These are phyloP conservation scores for Phlebiopsis flavidoalba DNA, from an alignment of 768 basidiomycete species.

Conservation along the genomic window DNA sequence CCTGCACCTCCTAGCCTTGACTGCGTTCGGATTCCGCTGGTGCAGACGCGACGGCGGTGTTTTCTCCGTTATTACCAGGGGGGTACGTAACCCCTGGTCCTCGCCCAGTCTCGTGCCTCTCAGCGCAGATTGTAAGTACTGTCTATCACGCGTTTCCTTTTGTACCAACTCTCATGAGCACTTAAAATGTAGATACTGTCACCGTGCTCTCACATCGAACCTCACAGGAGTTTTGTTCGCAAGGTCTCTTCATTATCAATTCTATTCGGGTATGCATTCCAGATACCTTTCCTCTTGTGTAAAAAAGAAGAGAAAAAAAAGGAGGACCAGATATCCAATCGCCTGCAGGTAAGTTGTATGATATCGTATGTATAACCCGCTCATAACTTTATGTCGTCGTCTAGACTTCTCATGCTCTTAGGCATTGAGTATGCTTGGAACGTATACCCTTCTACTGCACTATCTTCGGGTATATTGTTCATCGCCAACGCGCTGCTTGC, in stretches of 20 bases:
- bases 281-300: constrained; percentile 81
- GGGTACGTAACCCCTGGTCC: constrained; percentile 42
- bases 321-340: constrained; percentile 62
- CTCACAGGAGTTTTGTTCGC: constrained; percentile 89
- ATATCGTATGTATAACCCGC: no score
- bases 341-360: constrained; percentile 45
- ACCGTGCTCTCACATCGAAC: constrained; percentile 85
- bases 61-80: constrained; percentile 46
- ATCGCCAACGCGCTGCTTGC: constrained; percentile 47
- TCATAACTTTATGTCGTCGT: constrained; percentile 22
- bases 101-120: constrained; percentile 44
- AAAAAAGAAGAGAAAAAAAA: no score
- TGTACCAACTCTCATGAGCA: neutral
- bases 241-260: constrained; percentile 95
- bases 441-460: constrained; percentile 70
- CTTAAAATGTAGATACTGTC: constrained; percentile 27
- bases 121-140: constrained; percentile 58
- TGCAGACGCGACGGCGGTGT: constrained; percentile 70
- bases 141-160: neutral
- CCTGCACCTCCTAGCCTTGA: constrained; percentile 57
- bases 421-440: constrained; percentile 87
- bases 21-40: constrained; percentile 75
- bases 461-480: constrained; percentile 57
- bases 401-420: constrained; percentile 54
- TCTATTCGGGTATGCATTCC: constrained; percentile 95